Percentiles rank a stretch among this genome's conserved stretches.
These are phyloP conservation scores for Naumovozyma castellii DNA, from an alignment of 805 yeast species.

Conservation along the genomic window DNA sequence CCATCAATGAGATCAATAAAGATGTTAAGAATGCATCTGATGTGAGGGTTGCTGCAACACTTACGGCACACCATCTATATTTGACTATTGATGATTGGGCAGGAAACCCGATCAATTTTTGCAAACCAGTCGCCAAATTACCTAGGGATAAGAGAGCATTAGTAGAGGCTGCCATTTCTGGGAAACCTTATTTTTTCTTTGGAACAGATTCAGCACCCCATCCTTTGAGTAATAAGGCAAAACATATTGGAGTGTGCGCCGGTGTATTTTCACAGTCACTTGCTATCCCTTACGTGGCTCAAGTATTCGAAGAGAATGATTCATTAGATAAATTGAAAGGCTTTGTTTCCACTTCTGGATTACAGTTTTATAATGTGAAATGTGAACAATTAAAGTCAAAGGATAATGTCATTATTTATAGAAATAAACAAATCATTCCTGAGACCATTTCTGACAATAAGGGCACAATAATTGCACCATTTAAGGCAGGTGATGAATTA, in stretches of 20 bases:
- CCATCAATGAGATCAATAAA: slow-evolving; percentile 57
- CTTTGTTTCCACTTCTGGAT: slow-evolving; percentile 72
- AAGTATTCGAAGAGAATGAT: slow-evolving; percentile 62
- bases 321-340: slow-evolving; percentile 56
- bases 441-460: slow-evolving; percentile 39
- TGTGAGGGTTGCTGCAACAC: slow-evolving; percentile 75
- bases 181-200: slow-evolving; percentile 85
- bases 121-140: slow-evolving; percentile 95
- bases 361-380: slow-evolving; percentile 54
- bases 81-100: slow-evolving; percentile 94
- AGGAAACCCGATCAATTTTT: slow-evolving; percentile 87
- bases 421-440: slow-evolving; percentile 49
- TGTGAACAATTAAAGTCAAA: slow-evolving; percentile 35
- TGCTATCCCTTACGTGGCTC: slow-evolving; percentile 76
- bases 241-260: slow-evolving; percentile 84
- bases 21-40: slow-evolving; percentile 28
- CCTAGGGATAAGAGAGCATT: slow-evolving; percentile 78
- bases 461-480: slow-evolving; percentile 63
- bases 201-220: slow-evolving; percentile 99
- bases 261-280: slow-evolving; percentile 90
- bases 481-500: slow-evolving; percentile 69
- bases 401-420: slow-evolving; percentile 48
- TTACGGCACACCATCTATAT: slow-evolving; percentile 90
- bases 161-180: slow-evolving; percentile 80
- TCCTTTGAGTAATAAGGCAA: slow-evolving; percentile 68